Percentiles rank a stretch among this genome's conserved stretches.
These are phyloP conservation scores for Cryptosporidium andersoni DNA, from an alignment of 169 alveolate species.

Conservation along the genomic window DNA sequence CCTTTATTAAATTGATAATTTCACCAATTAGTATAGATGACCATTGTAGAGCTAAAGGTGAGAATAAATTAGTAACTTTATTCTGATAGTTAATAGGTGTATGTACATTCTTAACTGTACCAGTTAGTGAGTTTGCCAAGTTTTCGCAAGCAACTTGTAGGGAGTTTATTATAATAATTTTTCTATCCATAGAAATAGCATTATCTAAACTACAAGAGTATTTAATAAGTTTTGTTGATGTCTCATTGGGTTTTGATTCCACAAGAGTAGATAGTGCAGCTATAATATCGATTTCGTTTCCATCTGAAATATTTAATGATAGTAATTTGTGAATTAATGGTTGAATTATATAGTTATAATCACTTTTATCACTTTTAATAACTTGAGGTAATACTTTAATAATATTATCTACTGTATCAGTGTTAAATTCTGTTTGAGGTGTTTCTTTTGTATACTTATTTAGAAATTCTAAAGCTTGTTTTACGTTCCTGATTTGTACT, in stretches of 20 bases:
- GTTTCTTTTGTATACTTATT: conserved; percentile 37
- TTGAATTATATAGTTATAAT: conserved; percentile 15
- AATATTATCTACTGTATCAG: conserved; percentile 1
- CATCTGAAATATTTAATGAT: conserved; percentile 21
- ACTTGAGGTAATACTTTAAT: conserved; percentile 12
- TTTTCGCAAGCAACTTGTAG: conserved; percentile 18
- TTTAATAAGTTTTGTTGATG: conserved; percentile 3
- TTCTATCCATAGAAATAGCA: conserved; percentile 37
- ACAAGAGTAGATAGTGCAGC: conserved; percentile 24
- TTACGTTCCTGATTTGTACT: conserved; percentile 4
- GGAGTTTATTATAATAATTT: conserved; percentile 30
- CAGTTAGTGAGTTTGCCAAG: conserved; percentile 5
- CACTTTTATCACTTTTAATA: conserved; percentile 15
- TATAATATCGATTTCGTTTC: not conserved
- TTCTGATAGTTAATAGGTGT: not conserved
- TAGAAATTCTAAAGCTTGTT: conserved; percentile 20
- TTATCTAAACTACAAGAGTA: conserved; percentile 27
- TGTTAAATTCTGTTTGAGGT: conserved; percentile 6
- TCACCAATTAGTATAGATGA: conserved; percentile 18
- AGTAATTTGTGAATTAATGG: conserved; percentile 47
- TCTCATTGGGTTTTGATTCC: not conserved
- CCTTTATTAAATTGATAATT: conserved; percentile 5
- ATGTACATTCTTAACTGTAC: not conserved
- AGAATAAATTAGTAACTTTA: conserved; percentile 8
- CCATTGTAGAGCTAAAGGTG: conserved; percentile 24